Evolutionary conservation across 768 basidiomycete species (phyloP), one percentile per base, ranked within the genome.

Genomic region (Leccinum olivaceopallidum): DNA sequence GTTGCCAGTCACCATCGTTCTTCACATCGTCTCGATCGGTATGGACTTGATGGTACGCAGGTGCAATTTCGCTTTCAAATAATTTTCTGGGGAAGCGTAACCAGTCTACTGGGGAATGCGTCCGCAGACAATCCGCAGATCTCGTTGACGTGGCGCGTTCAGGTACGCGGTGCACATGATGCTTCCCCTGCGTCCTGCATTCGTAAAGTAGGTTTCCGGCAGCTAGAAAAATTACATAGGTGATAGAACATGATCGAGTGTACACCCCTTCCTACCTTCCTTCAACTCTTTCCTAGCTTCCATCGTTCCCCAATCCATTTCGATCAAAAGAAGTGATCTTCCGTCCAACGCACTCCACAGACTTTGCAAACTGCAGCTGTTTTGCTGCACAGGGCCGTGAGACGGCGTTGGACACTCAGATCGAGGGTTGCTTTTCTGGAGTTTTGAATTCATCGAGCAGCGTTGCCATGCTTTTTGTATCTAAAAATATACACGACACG

Each of bases 401-500:
- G 59, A 24, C 8, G 13, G 53, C 12, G 14, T 26, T 52, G 50
- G 39, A 37, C 24, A 22, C 0, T 62, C 56, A 18, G 55, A 24
- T 22, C 22, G 57, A 2, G 67, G 53, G 51, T 73, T 69, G 39
- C 76, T 69, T 64, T 78, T 80, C 65, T 85, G 85, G 12, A 86
- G 82, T 69, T 82, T 86, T 18, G 87, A 79, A n/a, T 66, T 95
- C 94, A n/a, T 87, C 82, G 39, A 98, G 78, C 12, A 99, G 80
- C 2, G 87, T 85, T 9, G 83, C 71, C 96, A 98, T 99, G 54
- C 79, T 90, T 94, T 73, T 90, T 94, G 80, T 90, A 98, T 58
- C 95, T 98, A 67, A 67, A 22, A 49, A 16, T 5, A 55, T 14
- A 59, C 16, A 13, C 14, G 32, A 53, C 52, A 13, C 24, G 22